Conservation (phyloP, 495 filamentous ascomycete species). For the Tuber calosporum region DNA sequence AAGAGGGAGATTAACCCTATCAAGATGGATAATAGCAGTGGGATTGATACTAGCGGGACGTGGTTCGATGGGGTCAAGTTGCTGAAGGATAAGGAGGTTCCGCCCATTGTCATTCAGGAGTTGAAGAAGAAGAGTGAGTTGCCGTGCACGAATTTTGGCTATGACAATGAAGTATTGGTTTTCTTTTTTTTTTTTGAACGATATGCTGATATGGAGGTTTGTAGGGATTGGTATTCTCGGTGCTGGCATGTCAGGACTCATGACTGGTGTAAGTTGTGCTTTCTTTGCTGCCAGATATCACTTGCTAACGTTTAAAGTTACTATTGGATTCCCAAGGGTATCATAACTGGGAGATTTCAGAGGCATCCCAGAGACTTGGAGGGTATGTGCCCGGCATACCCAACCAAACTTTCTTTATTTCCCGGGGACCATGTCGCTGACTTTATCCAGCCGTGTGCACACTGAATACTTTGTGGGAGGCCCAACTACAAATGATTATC, state of each 20-base stretch:
- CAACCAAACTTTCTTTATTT: neutral
- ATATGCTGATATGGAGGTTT: neutral
- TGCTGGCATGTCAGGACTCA: constrained; percentile 61
- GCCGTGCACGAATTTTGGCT: constrained; percentile 14
- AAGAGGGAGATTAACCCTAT: constrained; percentile 32
- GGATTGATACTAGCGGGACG: constrained; percentile 56
- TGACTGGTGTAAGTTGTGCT: constrained; percentile 46
- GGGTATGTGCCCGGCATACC: constrained; percentile 32
- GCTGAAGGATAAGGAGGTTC: constrained; percentile 51
- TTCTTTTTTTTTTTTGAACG: neutral
- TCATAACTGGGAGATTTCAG: constrained; percentile 52
- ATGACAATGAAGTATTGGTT: constrained; percentile 6
- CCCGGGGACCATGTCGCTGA: neutral
- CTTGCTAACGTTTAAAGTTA: constrained; percentile 21
- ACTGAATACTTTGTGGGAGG: constrained; percentile 56
- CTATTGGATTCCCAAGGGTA: constrained; percentile 52
- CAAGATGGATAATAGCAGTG: constrained; percentile 47
- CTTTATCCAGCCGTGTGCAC: constrained; percentile 49
- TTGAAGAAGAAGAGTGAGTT: constrained; percentile 50
- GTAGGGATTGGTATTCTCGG: constrained; percentile 55
- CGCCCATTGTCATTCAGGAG: constrained; percentile 48
- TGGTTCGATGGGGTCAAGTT: constrained; percentile 65
- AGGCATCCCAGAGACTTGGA: constrained; percentile 49
- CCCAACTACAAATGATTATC: constrained; percentile 53
- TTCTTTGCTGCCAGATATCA: constrained; percentile 1